Conservation (phyloP, 1,284 basidiomycete genomes). For the Tylopilus orsonianus region DNA sequence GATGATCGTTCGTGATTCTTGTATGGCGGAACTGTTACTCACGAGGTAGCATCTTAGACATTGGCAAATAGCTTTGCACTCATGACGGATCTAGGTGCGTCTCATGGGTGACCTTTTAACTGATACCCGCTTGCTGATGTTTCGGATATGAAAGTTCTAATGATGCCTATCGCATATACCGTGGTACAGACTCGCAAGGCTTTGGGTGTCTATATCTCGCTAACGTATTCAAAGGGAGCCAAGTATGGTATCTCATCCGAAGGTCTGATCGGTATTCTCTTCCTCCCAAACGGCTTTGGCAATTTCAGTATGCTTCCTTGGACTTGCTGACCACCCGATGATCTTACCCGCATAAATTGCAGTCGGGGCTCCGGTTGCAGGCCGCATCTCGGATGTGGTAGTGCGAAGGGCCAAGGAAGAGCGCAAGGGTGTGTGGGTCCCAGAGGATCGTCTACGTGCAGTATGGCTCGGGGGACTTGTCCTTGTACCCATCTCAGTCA, state of each 20-base stretch:
- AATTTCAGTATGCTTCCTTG: conserved; percentile 49
- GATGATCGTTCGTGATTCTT: conserved; percentile 45
- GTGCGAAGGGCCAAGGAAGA: conserved; percentile 46
- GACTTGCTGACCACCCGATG: neutral
- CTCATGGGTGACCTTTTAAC: neutral
- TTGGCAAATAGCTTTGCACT: conserved; percentile 40
- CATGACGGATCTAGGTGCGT: conserved; percentile 46
- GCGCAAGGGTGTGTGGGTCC: conserved; percentile 50
- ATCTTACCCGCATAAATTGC: neutral
- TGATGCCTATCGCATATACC: conserved; percentile 37
- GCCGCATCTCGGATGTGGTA: conserved; percentile 50
- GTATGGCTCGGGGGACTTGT: conserved; percentile 45
- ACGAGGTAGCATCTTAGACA: conserved; percentile 40
- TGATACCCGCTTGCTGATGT: neutral
- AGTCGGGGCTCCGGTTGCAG: conserved; percentile 56
- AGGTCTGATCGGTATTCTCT: conserved; percentile 59
- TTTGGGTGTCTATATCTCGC: neutral
- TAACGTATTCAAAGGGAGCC: conserved; percentile 40
- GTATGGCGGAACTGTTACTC: neutral
- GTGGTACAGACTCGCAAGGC: conserved; percentile 23
- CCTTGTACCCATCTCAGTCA: conserved; percentile 38
- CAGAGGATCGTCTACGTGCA: conserved; percentile 61
- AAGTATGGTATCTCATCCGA: conserved; percentile 60
- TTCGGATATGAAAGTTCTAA: conserved; percentile 33
- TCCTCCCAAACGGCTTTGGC: conserved; percentile 59